Percentiles rank a stretch among this genome's conserved stretches.
Conservation (phyloP, 495 filamentous ascomycete species). For the Xylaria intraflava region DNA sequence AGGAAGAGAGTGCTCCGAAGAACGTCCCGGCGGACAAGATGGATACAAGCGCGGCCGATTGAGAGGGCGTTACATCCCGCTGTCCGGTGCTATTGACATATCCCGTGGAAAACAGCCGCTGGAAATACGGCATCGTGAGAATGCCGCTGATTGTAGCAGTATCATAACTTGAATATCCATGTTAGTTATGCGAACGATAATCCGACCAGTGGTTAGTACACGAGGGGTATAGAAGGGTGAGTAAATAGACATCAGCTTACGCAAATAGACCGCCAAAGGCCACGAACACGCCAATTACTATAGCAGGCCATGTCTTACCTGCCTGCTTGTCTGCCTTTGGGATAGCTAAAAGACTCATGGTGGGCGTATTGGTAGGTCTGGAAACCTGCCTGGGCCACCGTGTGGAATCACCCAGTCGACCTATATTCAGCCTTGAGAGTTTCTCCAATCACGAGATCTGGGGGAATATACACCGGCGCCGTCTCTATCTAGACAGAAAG, state of each 20-base stretch:
- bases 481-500: too few relatives aligned
- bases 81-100: slow-evolving; percentile 50
- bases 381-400: too few relatives aligned
- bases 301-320: slow-evolving; percentile 64
- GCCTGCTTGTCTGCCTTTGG: slow-evolving; percentile 46
- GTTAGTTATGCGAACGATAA: slow-evolving; percentile 10
- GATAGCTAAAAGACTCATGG: slow-evolving; percentile 33
- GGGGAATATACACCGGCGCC: too few relatives aligned
- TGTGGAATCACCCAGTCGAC: not conserved
- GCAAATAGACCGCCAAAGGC: slow-evolving; percentile 85
- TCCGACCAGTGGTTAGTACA: slow-evolving; percentile 14
- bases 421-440: not conserved
- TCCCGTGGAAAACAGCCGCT: slow-evolving; percentile 57
- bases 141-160: slow-evolving; percentile 86
- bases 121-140: slow-evolving; percentile 73
- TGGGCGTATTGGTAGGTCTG: too few relatives aligned
- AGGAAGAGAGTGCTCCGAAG: slow-evolving; percentile 71
- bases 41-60: slow-evolving; percentile 71
- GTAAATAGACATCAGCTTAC: slow-evolving; percentile 41
- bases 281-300: slow-evolving; percentile 72
- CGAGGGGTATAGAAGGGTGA: too few relatives aligned
- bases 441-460: not conserved
- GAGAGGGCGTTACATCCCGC: slow-evolving; percentile 50
- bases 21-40: slow-evolving; percentile 88
- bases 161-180: slow-evolving; percentile 56